phyloP scores from a whole-genome alignment of 306 rosid species.

The Comarum palustre region DNA sequence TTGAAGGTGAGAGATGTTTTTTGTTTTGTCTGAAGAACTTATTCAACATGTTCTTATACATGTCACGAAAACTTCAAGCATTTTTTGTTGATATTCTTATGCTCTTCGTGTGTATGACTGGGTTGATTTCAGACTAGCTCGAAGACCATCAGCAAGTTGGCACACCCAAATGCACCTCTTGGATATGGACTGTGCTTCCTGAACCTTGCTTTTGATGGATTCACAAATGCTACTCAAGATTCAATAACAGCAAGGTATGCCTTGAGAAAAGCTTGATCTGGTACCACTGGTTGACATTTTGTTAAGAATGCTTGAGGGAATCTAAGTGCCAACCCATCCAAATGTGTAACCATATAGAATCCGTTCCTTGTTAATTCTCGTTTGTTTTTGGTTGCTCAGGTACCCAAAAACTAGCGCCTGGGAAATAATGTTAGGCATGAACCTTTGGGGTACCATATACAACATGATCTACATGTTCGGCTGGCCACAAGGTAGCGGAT shows the following conservation, averaged over 20 bases:
- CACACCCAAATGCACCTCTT: constrained; percentile 93
- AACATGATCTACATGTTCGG: constrained; percentile 88
- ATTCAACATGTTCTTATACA: neutral
- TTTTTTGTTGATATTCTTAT: neutral
- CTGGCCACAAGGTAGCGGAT: constrained; percentile 75
- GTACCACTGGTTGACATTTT: neutral
- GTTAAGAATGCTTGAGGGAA: neutral
- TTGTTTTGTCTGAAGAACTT: constrained; percentile 1
- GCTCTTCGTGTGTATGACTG: constrained; percentile 12
- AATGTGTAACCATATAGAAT: neutral
- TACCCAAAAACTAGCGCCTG: constrained; percentile 94
- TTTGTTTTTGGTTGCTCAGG: constrained; percentile 36
- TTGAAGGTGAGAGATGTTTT: constrained; percentile 56
- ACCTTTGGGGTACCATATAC: constrained; percentile 95
- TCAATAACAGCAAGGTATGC: constrained; percentile 71
- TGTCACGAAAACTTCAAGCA: neutral
- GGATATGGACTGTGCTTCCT: constrained; percentile 92
- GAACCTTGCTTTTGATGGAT: constrained; percentile 97
- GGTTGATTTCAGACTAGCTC: constrained; percentile 78
- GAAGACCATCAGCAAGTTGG: constrained; percentile 83
- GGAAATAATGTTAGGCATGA: constrained; percentile 97
- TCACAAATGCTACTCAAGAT: constrained; percentile 99
- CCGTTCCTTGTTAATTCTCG: neutral
- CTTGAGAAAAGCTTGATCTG: neutral
- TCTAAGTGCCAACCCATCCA: neutral